phyloP scores from a whole-genome alignment of 139 green algal genomes.

The Asterochloris erici region DNA sequence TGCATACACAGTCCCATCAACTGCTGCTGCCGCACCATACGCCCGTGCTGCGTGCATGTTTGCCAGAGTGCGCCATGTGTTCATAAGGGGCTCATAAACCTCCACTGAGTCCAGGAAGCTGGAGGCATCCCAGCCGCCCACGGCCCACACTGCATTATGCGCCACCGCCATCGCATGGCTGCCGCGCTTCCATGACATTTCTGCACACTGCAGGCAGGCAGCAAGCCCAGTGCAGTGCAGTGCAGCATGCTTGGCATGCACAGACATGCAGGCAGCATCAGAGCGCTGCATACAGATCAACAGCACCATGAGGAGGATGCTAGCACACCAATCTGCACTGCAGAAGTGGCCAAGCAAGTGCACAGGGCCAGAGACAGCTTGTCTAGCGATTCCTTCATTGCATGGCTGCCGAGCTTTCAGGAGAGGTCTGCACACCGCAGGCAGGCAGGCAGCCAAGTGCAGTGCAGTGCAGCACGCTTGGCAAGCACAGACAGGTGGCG shows the following conservation, averaged over 20 bases:
- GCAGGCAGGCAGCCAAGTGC: too few species aligned
- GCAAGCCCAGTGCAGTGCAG: too few species aligned
- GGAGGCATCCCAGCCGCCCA: conserved; percentile 25
- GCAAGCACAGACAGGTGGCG: too few species aligned
- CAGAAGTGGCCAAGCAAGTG: too few species aligned
- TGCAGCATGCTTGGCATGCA: too few species aligned
- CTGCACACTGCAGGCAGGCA: conserved; percentile 14
- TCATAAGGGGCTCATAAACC: conserved; percentile 16
- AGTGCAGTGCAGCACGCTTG: too few species aligned
- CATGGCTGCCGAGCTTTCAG: conserved; percentile 23
- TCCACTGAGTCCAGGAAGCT: conserved; percentile 25
- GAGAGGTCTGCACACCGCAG: conserved; percentile 22
- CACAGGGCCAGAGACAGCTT: too few species aligned
- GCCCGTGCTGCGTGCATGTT: conserved; percentile 23
- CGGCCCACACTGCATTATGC: conserved; percentile 9
- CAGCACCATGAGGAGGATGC: too few species aligned
- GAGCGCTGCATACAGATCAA: too few species aligned
- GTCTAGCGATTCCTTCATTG: neutral
- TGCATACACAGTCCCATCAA: conserved; percentile 22
- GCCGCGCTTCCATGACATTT: conserved; percentile 25
- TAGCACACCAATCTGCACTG: too few species aligned
- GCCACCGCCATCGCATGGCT: conserved; percentile 17
- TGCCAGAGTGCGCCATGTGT: conserved; percentile 17
- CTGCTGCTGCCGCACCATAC: conserved; percentile 25
- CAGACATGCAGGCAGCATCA: too few species aligned